Base-by-base conservation (phyloP, 116 monocot species). In the Posidonia oceanica region DNA sequence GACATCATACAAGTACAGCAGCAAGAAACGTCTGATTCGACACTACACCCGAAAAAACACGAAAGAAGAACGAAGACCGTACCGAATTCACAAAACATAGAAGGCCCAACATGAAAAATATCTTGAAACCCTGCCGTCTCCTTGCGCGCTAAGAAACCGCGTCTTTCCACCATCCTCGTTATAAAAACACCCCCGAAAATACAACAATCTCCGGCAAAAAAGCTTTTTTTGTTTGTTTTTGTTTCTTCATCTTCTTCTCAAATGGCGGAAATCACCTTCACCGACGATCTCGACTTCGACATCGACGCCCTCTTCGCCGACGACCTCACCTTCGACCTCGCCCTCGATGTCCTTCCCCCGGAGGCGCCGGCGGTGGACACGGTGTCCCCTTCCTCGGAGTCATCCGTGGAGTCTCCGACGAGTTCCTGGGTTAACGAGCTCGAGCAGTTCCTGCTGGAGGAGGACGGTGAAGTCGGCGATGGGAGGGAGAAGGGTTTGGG, bases 381-480 rank as follows among this genome's bases (percentile, higher is more conserved):
- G 67, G 75, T 21, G 18, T 2, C 8, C 37, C 54, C 70, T 11
- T 40, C 59, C 51, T 41, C 82, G 60, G 52, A 54, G 61, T 54
- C 41, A 22, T 3, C 73, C 1, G 57, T 16, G 63, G 52, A 37
- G 41, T 7, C n/a, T 66, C n/a, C 52, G 39, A 14, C 71, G 4
- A 51, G 52, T 7, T 71, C 10, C 11, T 77, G 58, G 54, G 61
- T 60, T 52, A 69, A 40, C 37, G 77, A 86, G 57, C 59, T 90
- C 65, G 90, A 90, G 73, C 67, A 73, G 72, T 78, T 83, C 53
- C 75, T 90, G n/a, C 74, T 90, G 79, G 67, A 69, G 53, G 76
- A 61, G 4, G 55, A 17, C 11, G 77, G 23, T 11, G 52, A 48
- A 11, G 64, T 15, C 51, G 69, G 61, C 23, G 68, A 15, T n/a